These are phyloP conservation scores for Cladophialophora chaetospira DNA, from an alignment of 2,329 filamentous ascomycete genomes.

Conservation along the genomic window DNA sequence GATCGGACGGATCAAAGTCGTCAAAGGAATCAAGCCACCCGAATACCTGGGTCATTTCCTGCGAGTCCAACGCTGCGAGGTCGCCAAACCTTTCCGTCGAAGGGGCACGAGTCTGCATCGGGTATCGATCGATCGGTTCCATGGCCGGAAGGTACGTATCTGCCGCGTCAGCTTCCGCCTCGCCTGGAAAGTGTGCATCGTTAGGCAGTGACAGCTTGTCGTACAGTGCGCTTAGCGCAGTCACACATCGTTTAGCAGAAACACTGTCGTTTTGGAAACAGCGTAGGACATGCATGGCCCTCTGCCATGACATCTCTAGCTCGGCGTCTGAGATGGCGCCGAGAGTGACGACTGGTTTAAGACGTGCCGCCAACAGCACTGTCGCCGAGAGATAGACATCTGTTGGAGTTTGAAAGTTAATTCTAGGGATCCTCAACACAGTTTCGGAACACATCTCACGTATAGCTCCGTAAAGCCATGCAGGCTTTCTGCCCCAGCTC, in stretches of 20 bases:
- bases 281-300: conserved; percentile 7
- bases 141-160: background rate
- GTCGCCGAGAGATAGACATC: conserved; percentile 40
- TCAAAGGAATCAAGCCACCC: conserved; percentile 11
- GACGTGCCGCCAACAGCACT: conserved; percentile 38
- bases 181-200: background rate
- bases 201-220: conserved; percentile 6
- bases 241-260: conserved; percentile 15
- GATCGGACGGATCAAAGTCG: conserved; percentile 3
- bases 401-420: background rate
- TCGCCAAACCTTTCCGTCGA: background rate
- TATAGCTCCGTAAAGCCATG: conserved; percentile 12
- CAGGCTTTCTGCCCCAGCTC: conserved; percentile 11
- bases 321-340: conserved; percentile 3
- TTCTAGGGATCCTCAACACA: background rate
- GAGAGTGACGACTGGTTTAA: conserved; percentile 22
- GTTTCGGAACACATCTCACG: background rate
- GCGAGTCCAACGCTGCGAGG: background rate
- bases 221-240: conserved; percentile 9
- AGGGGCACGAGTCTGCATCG: background rate
- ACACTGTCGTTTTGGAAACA: conserved; percentile 10
- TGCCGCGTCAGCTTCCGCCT: background rate
- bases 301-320: conserved; percentile 6
- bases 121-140: background rate
- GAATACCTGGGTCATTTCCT: conserved; percentile 4